phyloP scores from a whole-genome alignment of 2,329 filamentous ascomycete species.

The Hymenoscyphus scutula region DNA sequence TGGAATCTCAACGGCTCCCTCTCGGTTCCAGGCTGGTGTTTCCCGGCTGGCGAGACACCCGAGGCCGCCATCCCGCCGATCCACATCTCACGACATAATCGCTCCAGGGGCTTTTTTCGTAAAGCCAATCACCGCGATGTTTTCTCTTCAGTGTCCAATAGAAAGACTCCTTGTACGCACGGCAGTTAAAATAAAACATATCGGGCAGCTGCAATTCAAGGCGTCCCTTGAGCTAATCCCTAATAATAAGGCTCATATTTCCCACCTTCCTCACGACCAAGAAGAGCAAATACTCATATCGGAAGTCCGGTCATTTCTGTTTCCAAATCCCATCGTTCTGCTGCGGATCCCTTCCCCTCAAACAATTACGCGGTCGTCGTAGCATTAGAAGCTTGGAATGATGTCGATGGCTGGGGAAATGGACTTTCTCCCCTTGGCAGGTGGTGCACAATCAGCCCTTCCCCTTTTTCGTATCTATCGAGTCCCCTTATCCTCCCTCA shows the following conservation, averaged over 20 bases:
- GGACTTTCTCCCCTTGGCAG: neutral
- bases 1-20: conserved; percentile 1
- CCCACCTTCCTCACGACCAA: neutral
- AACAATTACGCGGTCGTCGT: neutral
- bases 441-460: conserved; percentile 1
- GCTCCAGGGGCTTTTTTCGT: neutral
- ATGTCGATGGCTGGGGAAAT: neutral
- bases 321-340: neutral
- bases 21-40: neutral
- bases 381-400: neutral
- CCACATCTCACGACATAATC: neutral
- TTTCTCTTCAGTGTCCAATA: neutral
- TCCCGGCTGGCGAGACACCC: neutral
- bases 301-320: neutral
- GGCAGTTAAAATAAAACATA: neutral
- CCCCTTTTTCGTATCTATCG: neutral
- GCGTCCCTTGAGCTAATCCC: neutral
- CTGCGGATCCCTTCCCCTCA: neutral
- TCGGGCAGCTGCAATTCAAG: neutral
- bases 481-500: neutral
- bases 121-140: neutral
- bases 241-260: neutral
- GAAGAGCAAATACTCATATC: neutral
- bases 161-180: neutral
- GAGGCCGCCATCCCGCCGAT: neutral